A percentile compares a stretch with the other conserved stretches of the same genome.
phyloP scores from a whole-genome alignment of 1,139 yeast genomes.

The Scheffersomyces lignicola region DNA sequence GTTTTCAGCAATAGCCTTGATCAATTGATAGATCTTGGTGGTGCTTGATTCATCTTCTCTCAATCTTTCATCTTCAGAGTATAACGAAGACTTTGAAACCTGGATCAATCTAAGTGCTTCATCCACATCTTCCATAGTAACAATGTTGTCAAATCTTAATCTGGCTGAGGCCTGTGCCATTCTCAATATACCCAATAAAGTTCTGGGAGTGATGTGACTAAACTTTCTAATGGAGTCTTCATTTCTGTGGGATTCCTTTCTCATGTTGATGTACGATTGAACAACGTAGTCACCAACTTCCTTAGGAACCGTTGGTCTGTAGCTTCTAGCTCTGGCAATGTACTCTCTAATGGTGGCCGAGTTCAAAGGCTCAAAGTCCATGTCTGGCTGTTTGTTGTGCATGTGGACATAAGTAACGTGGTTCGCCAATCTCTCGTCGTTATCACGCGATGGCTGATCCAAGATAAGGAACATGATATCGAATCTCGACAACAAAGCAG shows the following conservation, averaged over 20 bases:
- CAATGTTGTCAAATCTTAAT: slow-evolving; percentile 74
- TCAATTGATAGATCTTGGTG: slow-evolving; percentile 62
- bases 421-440: slow-evolving; percentile 82
- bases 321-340: slow-evolving; percentile 81
- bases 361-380: slow-evolving; percentile 74
- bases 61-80: slow-evolving; percentile 47
- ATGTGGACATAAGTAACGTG: slow-evolving; percentile 97
- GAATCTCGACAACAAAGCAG: slow-evolving; percentile 93
- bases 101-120: slow-evolving; percentile 88
- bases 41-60: slow-evolving; percentile 56
- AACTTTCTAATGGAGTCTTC: slow-evolving; percentile 76
- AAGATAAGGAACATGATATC: slow-evolving; percentile 85
- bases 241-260: slow-evolving; percentile 84
- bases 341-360: slow-evolving; percentile 83
- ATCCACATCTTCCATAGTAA: slow-evolving; percentile 81
- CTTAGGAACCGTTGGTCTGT: slow-evolving; percentile 83
- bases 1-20: slow-evolving; percentile 51
- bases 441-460: slow-evolving; percentile 79
- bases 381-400: slow-evolving; percentile 83
- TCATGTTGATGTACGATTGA: slow-evolving; percentile 81
- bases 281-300: slow-evolving; percentile 89
- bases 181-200: slow-evolving; percentile 86
- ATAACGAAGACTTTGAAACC: slow-evolving; percentile 82
- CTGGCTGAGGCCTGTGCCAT: slow-evolving; percentile 94
- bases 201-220: slow-evolving; percentile 93